Percentiles rank a stretch among this genome's conserved stretches.
Evolutionary conservation across 176 grass and related monocot genomes (phyloP).

Genomic region (Zea luxurians): DNA sequence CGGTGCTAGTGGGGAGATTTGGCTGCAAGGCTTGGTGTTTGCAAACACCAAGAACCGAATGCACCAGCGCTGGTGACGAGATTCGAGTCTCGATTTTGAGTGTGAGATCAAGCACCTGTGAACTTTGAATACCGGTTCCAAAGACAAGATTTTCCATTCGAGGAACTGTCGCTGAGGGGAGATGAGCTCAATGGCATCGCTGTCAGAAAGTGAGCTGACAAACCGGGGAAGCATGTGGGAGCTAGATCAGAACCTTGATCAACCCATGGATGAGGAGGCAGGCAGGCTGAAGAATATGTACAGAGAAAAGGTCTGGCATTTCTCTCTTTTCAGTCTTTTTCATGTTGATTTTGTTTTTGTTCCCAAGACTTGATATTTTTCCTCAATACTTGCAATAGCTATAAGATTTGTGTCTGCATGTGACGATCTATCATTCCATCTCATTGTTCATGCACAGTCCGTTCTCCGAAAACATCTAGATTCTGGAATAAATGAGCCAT

Average conservation of each 20-base stretch:
- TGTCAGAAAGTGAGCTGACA: constrained; percentile 49
- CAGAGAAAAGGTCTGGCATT: constrained; percentile 73
- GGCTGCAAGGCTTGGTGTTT: constrained; percentile 3
- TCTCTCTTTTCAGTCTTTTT: constrained; percentile 27
- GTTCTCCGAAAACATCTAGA: neutral
- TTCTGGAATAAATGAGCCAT: neutral
- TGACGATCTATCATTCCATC: constrained; percentile 5
- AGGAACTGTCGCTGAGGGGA: neutral
- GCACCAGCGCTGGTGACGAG: neutral
- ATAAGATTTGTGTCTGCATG: neutral
- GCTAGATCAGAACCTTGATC: constrained; percentile 93
- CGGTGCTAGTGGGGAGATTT: neutral
- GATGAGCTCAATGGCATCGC: constrained; percentile 62
- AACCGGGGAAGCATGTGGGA: constrained; percentile 92
- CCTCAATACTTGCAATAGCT: constrained; percentile 23
- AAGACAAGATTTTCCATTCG: constrained; percentile 5
- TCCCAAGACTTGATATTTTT: neutral
- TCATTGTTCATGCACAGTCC: neutral
- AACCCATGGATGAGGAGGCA: constrained; percentile 98
- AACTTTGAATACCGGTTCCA: neutral
- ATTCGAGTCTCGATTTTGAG: constrained; percentile 15
- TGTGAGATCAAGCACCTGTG: neutral
- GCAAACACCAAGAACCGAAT: neutral
- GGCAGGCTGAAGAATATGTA: constrained; percentile 77
- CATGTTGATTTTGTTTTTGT: constrained; percentile 2